These are phyloP conservation scores for Epichloe sp. DNA, from an alignment of 2,329 filamentous ascomycete genomes.

Conservation along the genomic window DNA sequence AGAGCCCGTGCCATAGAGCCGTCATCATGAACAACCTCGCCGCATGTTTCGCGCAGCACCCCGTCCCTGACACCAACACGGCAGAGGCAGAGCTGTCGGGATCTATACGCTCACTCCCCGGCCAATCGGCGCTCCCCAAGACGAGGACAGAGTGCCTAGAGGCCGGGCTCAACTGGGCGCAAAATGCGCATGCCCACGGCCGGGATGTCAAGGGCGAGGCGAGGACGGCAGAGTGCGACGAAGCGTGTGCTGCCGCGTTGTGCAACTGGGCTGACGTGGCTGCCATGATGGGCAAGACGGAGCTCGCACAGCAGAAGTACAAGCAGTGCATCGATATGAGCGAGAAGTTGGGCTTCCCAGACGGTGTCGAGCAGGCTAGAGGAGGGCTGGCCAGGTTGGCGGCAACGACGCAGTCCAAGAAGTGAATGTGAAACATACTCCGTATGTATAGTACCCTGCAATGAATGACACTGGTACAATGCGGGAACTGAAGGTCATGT, in stretches of 20 bases:
- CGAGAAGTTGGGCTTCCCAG: slow-evolving; percentile 36
- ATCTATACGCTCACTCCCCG: slow-evolving; percentile 15
- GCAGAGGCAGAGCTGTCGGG: slow-evolving; percentile 15
- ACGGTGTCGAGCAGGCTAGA: slow-evolving; percentile 39
- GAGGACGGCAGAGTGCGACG: slow-evolving; percentile 67
- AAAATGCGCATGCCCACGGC: slow-evolving; percentile 59
- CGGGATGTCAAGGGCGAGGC: slow-evolving; percentile 50
- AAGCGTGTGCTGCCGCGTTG: slow-evolving; percentile 70
- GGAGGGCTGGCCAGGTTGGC: slow-evolving; percentile 30
- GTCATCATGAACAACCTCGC: slow-evolving; percentile 80
- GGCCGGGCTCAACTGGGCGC: slow-evolving; percentile 65
- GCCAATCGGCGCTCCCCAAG: slow-evolving; percentile 18
- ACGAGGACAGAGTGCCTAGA: slow-evolving; percentile 51
- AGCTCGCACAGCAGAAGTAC: slow-evolving; percentile 55
- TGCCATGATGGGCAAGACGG: slow-evolving; percentile 53
- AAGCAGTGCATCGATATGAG: slow-evolving; percentile 53
- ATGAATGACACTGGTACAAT: too few relatives aligned
- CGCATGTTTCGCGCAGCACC: slow-evolving; percentile 58
- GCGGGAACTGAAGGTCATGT: too few relatives aligned
- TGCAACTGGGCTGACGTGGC: slow-evolving; percentile 80
- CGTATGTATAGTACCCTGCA: too few relatives aligned
- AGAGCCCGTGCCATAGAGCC: slow-evolving; percentile 59
- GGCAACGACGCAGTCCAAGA: slow-evolving; percentile 3
- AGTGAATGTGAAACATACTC: background rate
- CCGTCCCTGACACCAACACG: slow-evolving; percentile 22